These are phyloP conservation scores for Lindgomyces ingoldianus DNA, from an alignment of 495 filamentous ascomycete species.

Conservation along the genomic window DNA sequence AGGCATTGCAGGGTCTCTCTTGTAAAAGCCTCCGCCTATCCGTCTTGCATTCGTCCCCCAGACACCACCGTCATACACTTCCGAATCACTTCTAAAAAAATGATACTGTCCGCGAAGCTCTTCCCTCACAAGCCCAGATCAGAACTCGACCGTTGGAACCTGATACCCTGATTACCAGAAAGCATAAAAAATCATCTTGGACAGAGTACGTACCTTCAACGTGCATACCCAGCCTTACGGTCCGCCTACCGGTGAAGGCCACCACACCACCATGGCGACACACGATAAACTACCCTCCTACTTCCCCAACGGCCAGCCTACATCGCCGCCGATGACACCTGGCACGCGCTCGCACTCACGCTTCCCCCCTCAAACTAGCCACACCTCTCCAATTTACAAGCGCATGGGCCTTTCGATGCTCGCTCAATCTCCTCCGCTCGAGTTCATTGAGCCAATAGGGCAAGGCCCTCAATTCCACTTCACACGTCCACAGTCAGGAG, in stretches of 20 bases:
- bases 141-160: slow-evolving; percentile 18
- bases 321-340: slow-evolving; percentile 39
- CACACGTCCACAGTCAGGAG: slow-evolving; percentile 33
- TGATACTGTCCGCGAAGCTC: slow-evolving; percentile 35
- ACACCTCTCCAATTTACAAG: slow-evolving; percentile 40
- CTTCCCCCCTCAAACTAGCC: slow-evolving; percentile 37
- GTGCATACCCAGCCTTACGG: slow-evolving; percentile 15
- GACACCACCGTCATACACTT: slow-evolving; percentile 27
- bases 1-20: slow-evolving; percentile 37
- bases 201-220: slow-evolving; percentile 4
- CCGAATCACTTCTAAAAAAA: slow-evolving; percentile 31
- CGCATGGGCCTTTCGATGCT: slow-evolving; percentile 31
- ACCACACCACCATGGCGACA: slow-evolving; percentile 28
- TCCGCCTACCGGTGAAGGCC: slow-evolving; percentile 29
- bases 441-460: slow-evolving; percentile 38
- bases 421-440: slow-evolving; percentile 33
- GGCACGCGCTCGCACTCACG: slow-evolving; percentile 27
- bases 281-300: slow-evolving; percentile 22
- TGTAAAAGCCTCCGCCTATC: slow-evolving; percentile 37
- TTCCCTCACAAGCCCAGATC: slow-evolving; percentile 25
- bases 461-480: slow-evolving; percentile 35
- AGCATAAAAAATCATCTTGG: background rate
- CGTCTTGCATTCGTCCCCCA: slow-evolving; percentile 32
- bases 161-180: slow-evolving; percentile 28
- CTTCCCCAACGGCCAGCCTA: slow-evolving; percentile 25